Percentiles rank a stretch among this genome's conserved stretches.
Evolutionary conservation across 2,329 filamentous ascomycete genomes (phyloP).

Genomic region (Colletotrichum costaricense): DNA sequence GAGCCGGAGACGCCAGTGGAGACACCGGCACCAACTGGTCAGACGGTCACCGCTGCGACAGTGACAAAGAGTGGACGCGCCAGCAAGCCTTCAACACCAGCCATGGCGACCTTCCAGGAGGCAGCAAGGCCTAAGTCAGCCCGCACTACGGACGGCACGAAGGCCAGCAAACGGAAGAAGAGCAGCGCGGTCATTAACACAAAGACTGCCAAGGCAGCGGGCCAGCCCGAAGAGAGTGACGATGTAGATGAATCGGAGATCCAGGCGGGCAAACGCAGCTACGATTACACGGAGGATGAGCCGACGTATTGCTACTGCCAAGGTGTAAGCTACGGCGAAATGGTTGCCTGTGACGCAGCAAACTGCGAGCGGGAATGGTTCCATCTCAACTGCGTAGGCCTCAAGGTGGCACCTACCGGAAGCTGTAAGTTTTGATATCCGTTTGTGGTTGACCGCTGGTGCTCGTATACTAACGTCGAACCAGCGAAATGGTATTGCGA

Average conservation of each 20-base stretch:
- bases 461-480: constrained; percentile 9
- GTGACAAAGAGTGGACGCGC: constrained; percentile 74
- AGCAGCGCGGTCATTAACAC: constrained; percentile 53
- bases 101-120: constrained; percentile 69
- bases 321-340: constrained; percentile 83
- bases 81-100: constrained; percentile 75
- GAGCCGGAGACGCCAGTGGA: constrained; percentile 46
- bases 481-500: constrained; percentile 86
- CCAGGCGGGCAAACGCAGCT: constrained; percentile 55
- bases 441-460: not conserved
- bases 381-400: constrained; percentile 83
- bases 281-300: constrained; percentile 60
- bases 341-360: constrained; percentile 84
- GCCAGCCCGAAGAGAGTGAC: constrained; percentile 56
- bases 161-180: constrained; percentile 71
- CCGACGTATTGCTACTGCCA: constrained; percentile 85
- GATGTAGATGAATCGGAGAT: constrained; percentile 66
- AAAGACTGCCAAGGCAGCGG: constrained; percentile 50
- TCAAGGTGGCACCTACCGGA: constrained; percentile 81
- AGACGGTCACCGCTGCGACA: constrained; percentile 51
- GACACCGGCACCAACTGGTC: constrained; percentile 53
- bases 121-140: constrained; percentile 64
- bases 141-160: constrained; percentile 54
- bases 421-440: constrained; percentile 71
- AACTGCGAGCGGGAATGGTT: constrained; percentile 84